Conservation (phyloP, 176 grass and related monocot genomes). For the Raddia distichophylla region DNA sequence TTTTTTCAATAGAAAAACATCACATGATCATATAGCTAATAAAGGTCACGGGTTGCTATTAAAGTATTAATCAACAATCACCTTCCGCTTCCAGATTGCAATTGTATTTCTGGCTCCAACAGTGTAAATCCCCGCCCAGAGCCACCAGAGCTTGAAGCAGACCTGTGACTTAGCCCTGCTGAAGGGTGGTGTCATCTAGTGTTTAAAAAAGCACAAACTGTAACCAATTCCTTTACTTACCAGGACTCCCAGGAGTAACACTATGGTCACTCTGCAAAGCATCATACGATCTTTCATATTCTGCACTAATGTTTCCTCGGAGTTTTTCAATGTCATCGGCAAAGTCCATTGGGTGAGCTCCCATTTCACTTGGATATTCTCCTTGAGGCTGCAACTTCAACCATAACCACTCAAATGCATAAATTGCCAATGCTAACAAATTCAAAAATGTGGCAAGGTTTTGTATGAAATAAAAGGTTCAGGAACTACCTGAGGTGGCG, state of each 20-base stretch:
- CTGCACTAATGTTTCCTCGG: slow-evolving; percentile 51
- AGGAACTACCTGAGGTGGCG: slow-evolving; percentile 51
- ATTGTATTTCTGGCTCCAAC: slow-evolving; percentile 61
- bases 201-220: slow-evolving; percentile 27
- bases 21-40: slow-evolving; percentile 20
- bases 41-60: slow-evolving; percentile 7
- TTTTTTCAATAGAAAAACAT: slow-evolving; percentile 20
- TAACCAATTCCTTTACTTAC: slow-evolving; percentile 51
- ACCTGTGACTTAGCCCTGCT: slow-evolving; percentile 60
- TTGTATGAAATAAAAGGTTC: slow-evolving; percentile 36
- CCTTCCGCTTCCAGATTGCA: slow-evolving; percentile 60
- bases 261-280: slow-evolving; percentile 51
- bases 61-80: slow-evolving; percentile 42
- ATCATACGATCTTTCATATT: slow-evolving; percentile 46
- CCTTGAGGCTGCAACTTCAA: slow-evolving; percentile 59
- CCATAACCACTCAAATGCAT: slow-evolving; percentile 18
- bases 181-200: slow-evolving; percentile 30
- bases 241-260: slow-evolving; percentile 75
- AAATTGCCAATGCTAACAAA: slow-evolving; percentile 13
- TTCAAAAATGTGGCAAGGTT: slow-evolving; percentile 21
- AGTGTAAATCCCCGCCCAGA: slow-evolving; percentile 46
- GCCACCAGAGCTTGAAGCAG: slow-evolving; percentile 80
- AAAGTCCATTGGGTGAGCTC: slow-evolving; percentile 45
- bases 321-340: slow-evolving; percentile 66
- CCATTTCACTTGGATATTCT: slow-evolving; percentile 50